Conservation (phyloP, 139 green algal species). For the Haematococcus lacustris region DNA sequence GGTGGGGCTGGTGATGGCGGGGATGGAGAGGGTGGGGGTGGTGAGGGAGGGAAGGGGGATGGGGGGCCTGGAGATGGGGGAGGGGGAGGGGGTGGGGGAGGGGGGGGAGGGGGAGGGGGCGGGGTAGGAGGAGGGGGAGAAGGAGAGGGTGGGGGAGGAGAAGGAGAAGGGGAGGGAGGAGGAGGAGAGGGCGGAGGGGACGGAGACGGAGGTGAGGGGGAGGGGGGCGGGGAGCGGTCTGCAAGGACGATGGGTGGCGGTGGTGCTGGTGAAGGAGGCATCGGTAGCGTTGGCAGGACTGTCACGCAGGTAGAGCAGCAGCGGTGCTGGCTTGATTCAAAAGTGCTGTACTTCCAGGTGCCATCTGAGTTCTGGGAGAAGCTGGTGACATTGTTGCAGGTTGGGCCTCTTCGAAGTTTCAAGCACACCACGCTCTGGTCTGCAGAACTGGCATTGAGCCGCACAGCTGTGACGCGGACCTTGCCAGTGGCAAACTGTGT, state of each 20-base stretch:
- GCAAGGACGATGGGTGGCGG: background rate
- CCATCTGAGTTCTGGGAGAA: background rate
- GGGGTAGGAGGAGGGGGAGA: background rate
- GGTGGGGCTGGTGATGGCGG: no score
- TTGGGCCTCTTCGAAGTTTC: background rate
- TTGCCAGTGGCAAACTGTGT: constrained; percentile 8
- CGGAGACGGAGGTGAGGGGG: background rate
- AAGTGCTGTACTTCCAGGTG: background rate
- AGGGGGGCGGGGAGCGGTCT: background rate
- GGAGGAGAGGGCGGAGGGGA: background rate
- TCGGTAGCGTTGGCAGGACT: background rate
- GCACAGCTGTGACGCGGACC: constrained; percentile 3
- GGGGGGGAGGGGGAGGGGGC: background rate
- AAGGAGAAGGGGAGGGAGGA: background rate
- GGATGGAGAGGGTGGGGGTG: no score
- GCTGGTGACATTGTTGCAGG: background rate
- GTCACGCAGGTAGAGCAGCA: constrained; percentile 2
- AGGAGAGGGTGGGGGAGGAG: background rate
- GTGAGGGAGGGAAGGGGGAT: background rate
- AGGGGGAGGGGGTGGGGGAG: background rate
- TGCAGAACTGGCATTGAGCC: background rate
- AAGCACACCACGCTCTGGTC: background rate
- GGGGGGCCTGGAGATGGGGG: background rate
- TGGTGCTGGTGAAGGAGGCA: constrained; percentile 1
- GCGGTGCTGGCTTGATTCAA: background rate